Evolutionary conservation across 2,329 filamentous ascomycete genomes (phyloP).

Genomic region (Pseudocercospora crystallina): DNA sequence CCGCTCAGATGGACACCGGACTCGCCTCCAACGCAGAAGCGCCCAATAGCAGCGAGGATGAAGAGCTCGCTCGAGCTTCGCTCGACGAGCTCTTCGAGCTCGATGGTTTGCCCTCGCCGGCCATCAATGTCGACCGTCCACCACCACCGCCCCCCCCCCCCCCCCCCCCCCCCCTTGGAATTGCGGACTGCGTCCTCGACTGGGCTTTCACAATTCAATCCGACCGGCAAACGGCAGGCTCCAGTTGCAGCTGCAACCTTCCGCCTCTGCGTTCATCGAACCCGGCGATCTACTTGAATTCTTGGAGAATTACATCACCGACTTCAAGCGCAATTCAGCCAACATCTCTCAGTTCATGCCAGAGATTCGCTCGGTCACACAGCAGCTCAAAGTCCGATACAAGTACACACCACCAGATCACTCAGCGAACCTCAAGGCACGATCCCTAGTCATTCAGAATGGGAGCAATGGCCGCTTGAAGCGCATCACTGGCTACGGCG

Average conservation of each 20-base stretch:
- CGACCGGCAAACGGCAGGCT: constrained; percentile 6
- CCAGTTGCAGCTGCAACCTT: not conserved
- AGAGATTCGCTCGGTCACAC: too few relatives aligned
- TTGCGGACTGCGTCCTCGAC: not conserved
- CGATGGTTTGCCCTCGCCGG: constrained; percentile 1
- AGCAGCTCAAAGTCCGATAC: constrained; percentile 8
- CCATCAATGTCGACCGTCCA: constrained; percentile 2
- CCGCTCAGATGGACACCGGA: constrained; percentile 11
- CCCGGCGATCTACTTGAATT: not conserved
- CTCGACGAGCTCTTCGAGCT: not conserved
- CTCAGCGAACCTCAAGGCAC: not conserved
- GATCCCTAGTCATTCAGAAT: not conserved
- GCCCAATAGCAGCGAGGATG: constrained; percentile 4
- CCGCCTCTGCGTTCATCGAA: not conserved
- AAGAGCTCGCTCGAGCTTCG: not conserved
- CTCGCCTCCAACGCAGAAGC: too few relatives aligned
- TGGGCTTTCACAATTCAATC: constrained; percentile 17
- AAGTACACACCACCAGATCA: not conserved
- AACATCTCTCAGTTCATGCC: too few relatives aligned
- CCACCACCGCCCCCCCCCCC: not conserved
- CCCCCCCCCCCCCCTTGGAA: not conserved
- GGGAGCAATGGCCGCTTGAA: not conserved
- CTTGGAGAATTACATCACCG: not conserved
- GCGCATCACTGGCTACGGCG: constrained; percentile 2
- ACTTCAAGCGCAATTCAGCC: not conserved